Evolutionary conservation across 768 basidiomycete genomes (phyloP).

Genomic region (Tremella yokohamensis): DNA sequence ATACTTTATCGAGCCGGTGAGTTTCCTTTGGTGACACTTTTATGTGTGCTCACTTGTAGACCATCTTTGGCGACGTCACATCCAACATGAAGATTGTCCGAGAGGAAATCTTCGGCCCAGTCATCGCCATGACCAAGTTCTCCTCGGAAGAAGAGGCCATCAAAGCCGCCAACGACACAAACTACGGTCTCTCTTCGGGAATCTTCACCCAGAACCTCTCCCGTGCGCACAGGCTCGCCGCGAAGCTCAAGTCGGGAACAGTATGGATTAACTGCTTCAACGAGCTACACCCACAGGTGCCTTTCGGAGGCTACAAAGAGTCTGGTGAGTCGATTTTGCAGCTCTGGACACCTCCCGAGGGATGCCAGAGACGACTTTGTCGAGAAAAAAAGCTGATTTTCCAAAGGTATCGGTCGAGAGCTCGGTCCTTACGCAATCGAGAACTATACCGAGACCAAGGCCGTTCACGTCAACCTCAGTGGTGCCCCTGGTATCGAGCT

Average conservation of each 20-base stretch:
- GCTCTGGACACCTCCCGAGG: neutral
- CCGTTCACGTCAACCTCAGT: conserved; percentile 56
- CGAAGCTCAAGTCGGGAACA: conserved; percentile 75
- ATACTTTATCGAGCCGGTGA: conserved; percentile 65
- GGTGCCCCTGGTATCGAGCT: too few relatives aligned
- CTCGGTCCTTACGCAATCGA: conserved; percentile 70
- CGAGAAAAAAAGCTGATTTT: neutral
- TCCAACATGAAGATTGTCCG: conserved; percentile 74
- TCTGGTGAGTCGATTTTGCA: conserved; percentile 54
- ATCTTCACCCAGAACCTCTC: conserved; percentile 71
- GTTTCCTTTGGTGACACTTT: conserved; percentile 5
- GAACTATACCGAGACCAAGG: conserved; percentile 62
- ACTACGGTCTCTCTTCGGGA: conserved; percentile 81
- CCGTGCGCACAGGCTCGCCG: conserved; percentile 68
- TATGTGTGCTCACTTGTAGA: conserved; percentile 44
- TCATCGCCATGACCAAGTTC: conserved; percentile 78
- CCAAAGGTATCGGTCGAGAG: conserved; percentile 65
- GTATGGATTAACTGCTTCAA: conserved; percentile 46
- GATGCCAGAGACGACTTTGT: neutral
- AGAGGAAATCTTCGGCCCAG: conserved; percentile 96
- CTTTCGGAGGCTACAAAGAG: conserved; percentile 84
- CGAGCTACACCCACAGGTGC: conserved; percentile 71
- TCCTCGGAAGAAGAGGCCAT: conserved; percentile 71
- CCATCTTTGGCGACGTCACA: conserved; percentile 68
- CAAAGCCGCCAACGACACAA: conserved; percentile 75